Evolutionary conservation across 2,329 filamentous ascomycete species (phyloP), one percentile per base, ranked within the genome.

Genomic region (Trichoderma sp.): DNA sequence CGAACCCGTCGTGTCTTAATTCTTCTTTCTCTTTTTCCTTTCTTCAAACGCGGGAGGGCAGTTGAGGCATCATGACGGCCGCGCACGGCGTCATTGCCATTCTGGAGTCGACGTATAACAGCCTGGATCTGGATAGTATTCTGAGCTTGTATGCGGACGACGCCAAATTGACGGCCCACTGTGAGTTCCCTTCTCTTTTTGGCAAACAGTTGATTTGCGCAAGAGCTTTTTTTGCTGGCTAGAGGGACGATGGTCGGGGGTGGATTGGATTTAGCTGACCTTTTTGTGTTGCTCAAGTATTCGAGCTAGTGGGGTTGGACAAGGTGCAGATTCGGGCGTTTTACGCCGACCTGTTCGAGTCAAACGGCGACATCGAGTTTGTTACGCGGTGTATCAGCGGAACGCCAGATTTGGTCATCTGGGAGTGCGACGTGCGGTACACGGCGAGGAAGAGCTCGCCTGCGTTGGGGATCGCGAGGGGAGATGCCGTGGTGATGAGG

Each of bases 21-120:
- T 33, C 11, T 11, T 18, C 9, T 29, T 16, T 45, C 5, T 14
- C 38, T 67, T 31, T 53, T 11, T 21, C 29, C 29, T 12, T 35
- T 16, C 9, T 29, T 12, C n/a, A 21, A 21, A 12, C 3, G 3
- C 27, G 24, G 66, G 31, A 29, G 56, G 24, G 59, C 53, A 12
- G 56, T 11, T 5, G 38, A 45, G 60, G 67, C 60, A 74, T 31
- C 63, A 74, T 74, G 71, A 59, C 71, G 16, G 62, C 71, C 50
- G 62, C 71, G 24, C 31, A 65, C 11, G 71, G 41, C 45, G 64
- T 69, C 38, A 69, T 75, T 45, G 50, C 73, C 33, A 68, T 69
- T 11, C 41, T 75, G 35, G 73, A 75, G 65, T 69, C 65, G 35
- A 69, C 65, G 14, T 75, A 35, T 31, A 75, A 75, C 6, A 75